phyloP scores from a whole-genome alignment of 78 protist species.

The Andalucia godoyi region DNA sequence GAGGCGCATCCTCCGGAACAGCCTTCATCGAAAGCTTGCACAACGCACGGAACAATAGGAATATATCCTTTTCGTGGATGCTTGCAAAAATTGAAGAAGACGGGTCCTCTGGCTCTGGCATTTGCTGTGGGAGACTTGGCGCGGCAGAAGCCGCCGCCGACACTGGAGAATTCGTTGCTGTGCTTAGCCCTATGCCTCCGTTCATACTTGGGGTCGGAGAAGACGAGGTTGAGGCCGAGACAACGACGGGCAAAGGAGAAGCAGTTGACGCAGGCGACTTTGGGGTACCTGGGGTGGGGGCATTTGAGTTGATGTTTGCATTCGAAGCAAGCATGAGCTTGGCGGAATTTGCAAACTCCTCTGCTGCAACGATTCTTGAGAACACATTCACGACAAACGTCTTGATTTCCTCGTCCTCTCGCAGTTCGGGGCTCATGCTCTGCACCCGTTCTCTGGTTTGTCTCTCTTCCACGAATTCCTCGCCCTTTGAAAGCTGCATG shows the following conservation, averaged over 20 bases:
- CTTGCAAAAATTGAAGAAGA: neutral
- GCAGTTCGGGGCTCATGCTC: neutral
- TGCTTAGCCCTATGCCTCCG: neutral
- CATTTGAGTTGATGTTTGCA: too few relatives aligned
- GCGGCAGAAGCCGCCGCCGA: neutral
- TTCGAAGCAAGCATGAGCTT: neutral
- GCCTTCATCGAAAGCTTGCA: constrained; percentile 47
- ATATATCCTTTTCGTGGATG: constrained; percentile 26
- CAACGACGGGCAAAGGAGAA: too few relatives aligned
- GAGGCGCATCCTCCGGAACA: constrained; percentile 3
- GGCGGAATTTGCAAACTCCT: constrained; percentile 3
- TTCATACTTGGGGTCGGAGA: neutral
- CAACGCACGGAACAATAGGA: constrained; percentile 39
- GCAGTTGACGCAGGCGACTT: too few relatives aligned
- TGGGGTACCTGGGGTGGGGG: too few relatives aligned
- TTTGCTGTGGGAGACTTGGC: neutral
- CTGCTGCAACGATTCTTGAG: neutral
- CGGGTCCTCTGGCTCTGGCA: neutral
- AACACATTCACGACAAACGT: neutral
- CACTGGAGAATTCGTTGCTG: neutral
- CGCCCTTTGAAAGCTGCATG: neutral
- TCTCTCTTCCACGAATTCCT: neutral
- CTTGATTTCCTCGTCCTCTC: neutral
- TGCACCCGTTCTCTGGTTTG: neutral
- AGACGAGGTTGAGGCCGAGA: neutral